These are phyloP conservation scores for Hyparrhenia diplandra DNA, from an alignment of 176 grass and related monocot genomes.

Conservation along the genomic window DNA sequence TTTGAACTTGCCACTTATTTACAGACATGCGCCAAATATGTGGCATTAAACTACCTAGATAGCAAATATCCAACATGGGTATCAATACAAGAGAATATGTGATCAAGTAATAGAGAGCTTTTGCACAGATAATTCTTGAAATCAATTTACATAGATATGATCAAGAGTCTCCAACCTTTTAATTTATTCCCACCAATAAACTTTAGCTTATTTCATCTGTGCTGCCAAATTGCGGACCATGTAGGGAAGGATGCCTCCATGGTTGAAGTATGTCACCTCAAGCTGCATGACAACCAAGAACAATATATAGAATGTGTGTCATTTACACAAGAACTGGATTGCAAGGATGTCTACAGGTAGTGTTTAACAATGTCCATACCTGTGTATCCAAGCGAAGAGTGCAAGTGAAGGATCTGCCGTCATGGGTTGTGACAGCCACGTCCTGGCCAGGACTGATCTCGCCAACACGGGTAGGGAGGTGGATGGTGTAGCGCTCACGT, in stretches of 20 bases:
- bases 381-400: constrained; percentile 72
- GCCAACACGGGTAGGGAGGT: constrained; percentile 47
- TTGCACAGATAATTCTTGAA: not conserved
- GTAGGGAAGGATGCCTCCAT: constrained; percentile 86
- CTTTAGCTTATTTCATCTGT: constrained; percentile 33
- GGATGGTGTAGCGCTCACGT: constrained; percentile 61
- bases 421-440: constrained; percentile 48
- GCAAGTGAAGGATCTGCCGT: constrained; percentile 67
- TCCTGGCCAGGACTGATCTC: constrained; percentile 81
- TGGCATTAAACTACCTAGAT: not conserved
- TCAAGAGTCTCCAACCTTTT: not conserved
- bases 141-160: not conserved
- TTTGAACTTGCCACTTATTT: not conserved
- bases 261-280: constrained; percentile 83
- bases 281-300: constrained; percentile 42
- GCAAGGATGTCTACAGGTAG: not conserved
- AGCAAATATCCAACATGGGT: not conserved
- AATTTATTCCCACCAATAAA: not conserved
- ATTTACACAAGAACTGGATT: not conserved
- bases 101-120: not conserved
- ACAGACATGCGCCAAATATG: not conserved
- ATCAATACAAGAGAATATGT: not conserved
- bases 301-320: not conserved
- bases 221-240: constrained; percentile 70
- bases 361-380: constrained; percentile 24